phyloP scores from a whole-genome alignment of 345 rosid species.

The Nasturtium officinale region DNA sequence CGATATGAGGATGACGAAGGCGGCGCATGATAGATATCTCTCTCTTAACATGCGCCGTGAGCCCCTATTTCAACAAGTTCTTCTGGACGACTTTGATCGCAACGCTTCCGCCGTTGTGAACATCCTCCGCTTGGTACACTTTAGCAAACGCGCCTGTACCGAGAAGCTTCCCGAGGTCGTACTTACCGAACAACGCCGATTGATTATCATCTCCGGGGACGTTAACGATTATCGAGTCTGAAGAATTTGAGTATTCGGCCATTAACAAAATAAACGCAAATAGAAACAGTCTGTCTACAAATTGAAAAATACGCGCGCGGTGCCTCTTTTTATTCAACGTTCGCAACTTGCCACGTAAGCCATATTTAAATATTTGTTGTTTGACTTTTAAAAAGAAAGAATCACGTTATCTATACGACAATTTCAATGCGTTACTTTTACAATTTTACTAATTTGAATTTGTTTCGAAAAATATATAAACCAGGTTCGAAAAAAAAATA shows the following conservation, averaged over 20 bases:
- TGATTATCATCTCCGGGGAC: slow-evolving; percentile 41
- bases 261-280: slow-evolving; percentile 13
- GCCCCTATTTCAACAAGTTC: slow-evolving; percentile 51
- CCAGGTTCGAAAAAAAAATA: not conserved
- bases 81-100: slow-evolving; percentile 77
- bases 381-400: slow-evolving; percentile 15
- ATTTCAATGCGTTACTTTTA: slow-evolving; percentile 9
- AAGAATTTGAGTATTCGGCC: slow-evolving; percentile 32
- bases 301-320: slow-evolving; percentile 37
- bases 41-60: slow-evolving; percentile 58
- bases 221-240: slow-evolving; percentile 42
- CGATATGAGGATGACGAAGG: slow-evolving; percentile 59
- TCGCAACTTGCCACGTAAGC: slow-evolving; percentile 32
- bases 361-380: not conserved
- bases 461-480: not conserved
- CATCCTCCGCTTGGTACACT: slow-evolving; percentile 65
- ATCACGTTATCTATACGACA: slow-evolving; percentile 4
- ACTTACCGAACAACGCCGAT: slow-evolving; percentile 57
- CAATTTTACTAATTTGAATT: not conserved
- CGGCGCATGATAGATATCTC: slow-evolving; percentile 80
- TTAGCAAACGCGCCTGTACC: slow-evolving; percentile 79
- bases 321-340: slow-evolving; percentile 29
- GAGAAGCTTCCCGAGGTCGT: slow-evolving; percentile 66
- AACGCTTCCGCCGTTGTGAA: slow-evolving; percentile 58
- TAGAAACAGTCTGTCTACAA: slow-evolving; percentile 16